Evolutionary conservation across 2,329 filamentous ascomycete genomes (phyloP), one percentile per base, ranked within the genome.

Genomic region (Colletotrichum melonis): DNA sequence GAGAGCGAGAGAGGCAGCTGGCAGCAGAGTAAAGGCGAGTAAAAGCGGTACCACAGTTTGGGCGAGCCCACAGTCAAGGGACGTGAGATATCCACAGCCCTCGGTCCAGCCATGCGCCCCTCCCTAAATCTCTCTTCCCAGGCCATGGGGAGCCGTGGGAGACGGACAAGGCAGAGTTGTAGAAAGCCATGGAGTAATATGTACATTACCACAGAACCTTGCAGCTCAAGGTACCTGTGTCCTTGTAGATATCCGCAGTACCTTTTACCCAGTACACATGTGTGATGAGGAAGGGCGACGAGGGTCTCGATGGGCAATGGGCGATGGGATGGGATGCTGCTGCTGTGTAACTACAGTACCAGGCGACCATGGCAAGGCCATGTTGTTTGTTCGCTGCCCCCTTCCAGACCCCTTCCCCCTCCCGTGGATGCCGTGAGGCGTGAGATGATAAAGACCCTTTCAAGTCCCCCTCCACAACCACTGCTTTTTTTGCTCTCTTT

Each of bases 401-500:
- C 32, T 35, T 49, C 42, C 42, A 49, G 42, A n/a, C 16, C 42
- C 42, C 19, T 26, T 16, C 46, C 24, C n/a, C 26, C 28, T 35
- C 64, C 69, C 58, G 69, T 72, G 32, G 64, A 63, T 63, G 69
- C 69, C 69, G 66, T 46, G 38, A 28, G 65, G 54, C 66, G 59
- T 46, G 38, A 59, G 59, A 65, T 65, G 69, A 72, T 72, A 72
- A 72, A 72, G 69, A 72, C 69, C 69, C 66, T 69, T 72, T 60
- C 42, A 59, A 64, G 24, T 69, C 69, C 69, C 69, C 69, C 58
- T 72, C 65, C 69, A 60, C 19, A 32, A 54, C 32, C n/a, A 22
- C 7, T 11, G n/a, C 59, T 26, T 55, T 22, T 28, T 54, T 24
- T 22, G 24, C 42, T 35, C 59, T 35, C 57, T 22, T 30, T 8